phyloP scores from a whole-genome alignment of 176 grass and related monocot species.

The Hordeum vulgare region DNA sequence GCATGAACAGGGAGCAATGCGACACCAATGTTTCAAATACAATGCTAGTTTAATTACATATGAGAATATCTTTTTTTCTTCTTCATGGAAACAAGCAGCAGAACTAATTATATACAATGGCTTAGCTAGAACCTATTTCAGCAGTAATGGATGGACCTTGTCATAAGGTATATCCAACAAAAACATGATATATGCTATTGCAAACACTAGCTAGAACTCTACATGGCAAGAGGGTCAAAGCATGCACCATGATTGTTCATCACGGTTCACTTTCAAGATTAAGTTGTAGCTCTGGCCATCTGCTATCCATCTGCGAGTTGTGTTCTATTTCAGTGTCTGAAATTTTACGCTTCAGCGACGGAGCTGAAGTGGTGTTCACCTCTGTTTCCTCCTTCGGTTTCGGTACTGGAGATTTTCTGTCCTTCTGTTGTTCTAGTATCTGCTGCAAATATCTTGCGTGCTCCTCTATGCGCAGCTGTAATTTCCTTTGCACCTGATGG shows the following conservation, averaged over 20 bases:
- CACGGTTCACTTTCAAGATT: slow-evolving; percentile 24
- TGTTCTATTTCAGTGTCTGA: slow-evolving; percentile 12
- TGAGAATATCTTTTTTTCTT: no score
- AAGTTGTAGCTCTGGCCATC: slow-evolving; percentile 29
- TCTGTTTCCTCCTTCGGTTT: not conserved
- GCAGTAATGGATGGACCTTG: not conserved
- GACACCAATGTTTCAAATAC: no score
- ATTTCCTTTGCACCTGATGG: slow-evolving; percentile 65
- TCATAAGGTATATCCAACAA: slow-evolving; percentile 1
- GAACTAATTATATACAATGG: not conserved
- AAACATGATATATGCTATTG: not conserved
- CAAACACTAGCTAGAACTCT: slow-evolving; percentile 3
- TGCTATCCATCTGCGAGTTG: slow-evolving; percentile 21
- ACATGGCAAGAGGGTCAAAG: not conserved
- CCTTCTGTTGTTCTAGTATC: slow-evolving; percentile 71
- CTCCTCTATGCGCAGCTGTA: slow-evolving; percentile 78
- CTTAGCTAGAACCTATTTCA: not conserved
- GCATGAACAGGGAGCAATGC: no score
- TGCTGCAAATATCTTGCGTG: slow-evolving; percentile 77
- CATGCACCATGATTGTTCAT: slow-evolving; percentile 13
- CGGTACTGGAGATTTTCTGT: slow-evolving; percentile 6
- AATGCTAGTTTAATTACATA: no score
- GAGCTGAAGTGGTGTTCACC: not conserved
- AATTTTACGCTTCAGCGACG: not conserved
- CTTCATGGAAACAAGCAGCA: no score